Evolutionary conservation across 2,329 filamentous ascomycete species (phyloP).

Genomic region (Alternaria triticimaculans): DNA sequence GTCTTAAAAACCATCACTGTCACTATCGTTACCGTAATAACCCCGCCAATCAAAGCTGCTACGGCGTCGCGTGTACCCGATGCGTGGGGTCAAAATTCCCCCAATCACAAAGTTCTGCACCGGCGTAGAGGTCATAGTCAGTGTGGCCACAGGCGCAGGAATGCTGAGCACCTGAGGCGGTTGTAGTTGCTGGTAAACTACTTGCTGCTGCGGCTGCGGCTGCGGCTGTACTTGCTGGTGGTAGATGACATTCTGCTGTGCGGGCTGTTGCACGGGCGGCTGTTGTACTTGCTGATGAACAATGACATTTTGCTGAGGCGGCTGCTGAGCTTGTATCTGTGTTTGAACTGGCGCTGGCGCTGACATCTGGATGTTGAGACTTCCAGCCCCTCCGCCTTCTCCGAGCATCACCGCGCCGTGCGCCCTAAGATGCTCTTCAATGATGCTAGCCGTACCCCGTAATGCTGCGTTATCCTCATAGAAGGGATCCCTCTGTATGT

Average conservation of each 20-base stretch:
- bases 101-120: neutral
- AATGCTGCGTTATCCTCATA: too few relatives aligned
- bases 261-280: neutral
- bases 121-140: neutral
- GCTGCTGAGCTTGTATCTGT: neutral
- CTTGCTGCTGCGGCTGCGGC: neutral
- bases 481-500: too few relatives aligned
- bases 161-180: neutral
- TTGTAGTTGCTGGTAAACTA: neutral
- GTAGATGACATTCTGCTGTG: neutral
- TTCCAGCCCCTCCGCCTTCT: neutral
- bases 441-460: too few relatives aligned
- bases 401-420: neutral
- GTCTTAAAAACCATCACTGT: neutral
- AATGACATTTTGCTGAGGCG: neutral
- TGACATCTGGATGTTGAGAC: neutral
- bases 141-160: neutral
- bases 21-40: neutral
- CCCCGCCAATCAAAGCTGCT: neutral
- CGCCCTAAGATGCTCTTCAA: neutral
- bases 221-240: too few relatives aligned
- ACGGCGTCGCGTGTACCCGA: neutral
- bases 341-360: neutral
- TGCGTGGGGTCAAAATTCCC: neutral
- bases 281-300: neutral